Conservation (phyloP, 495 filamentous ascomycete species). For the Podospora didyma region DNA sequence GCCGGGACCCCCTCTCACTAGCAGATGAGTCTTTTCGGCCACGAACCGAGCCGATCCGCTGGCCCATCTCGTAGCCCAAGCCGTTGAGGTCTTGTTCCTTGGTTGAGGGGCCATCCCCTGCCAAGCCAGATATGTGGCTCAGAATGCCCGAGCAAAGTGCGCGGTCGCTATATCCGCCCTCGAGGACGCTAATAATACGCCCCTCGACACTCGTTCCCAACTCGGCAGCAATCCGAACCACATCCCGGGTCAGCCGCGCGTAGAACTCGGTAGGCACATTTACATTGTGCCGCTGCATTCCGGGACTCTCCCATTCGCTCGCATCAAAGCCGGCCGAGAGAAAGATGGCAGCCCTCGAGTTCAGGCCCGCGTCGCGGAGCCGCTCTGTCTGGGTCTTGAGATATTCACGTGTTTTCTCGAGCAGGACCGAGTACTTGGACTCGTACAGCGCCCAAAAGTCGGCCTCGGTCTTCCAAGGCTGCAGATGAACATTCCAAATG, state of each 20-base stretch:
- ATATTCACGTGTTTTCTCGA: slow-evolving; percentile 76
- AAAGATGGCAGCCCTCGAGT: slow-evolving; percentile 82
- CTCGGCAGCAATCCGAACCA: slow-evolving; percentile 77
- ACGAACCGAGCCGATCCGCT: slow-evolving; percentile 37
- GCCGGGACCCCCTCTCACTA: slow-evolving; percentile 19
- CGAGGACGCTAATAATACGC: slow-evolving; percentile 84
- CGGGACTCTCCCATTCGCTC: slow-evolving; percentile 83
- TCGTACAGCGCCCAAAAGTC: slow-evolving; percentile 91
- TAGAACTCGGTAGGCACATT: slow-evolving; percentile 98
- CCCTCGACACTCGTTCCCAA: slow-evolving; percentile 74
- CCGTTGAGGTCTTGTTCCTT: slow-evolving; percentile 39
- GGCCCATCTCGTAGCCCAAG: slow-evolving; percentile 51
- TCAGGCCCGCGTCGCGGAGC: slow-evolving; percentile 44
- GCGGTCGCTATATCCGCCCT: slow-evolving; percentile 92
- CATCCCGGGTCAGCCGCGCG: slow-evolving; percentile 79
- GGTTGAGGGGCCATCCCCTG: slow-evolving; percentile 44
- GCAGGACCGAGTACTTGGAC: slow-evolving; percentile 64
- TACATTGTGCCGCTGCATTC: slow-evolving; percentile 91
- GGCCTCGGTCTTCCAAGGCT: slow-evolving; percentile 72
- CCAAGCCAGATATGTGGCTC: slow-evolving; percentile 79
- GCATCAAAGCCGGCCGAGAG: slow-evolving; percentile 95
- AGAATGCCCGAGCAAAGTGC: slow-evolving; percentile 83
- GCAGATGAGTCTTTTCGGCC: slow-evolving; percentile 28
- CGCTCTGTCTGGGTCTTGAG: slow-evolving; percentile 64
- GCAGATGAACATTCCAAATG: slow-evolving; percentile 94